Percentiles rank a stretch among this genome's conserved stretches.
These are phyloP conservation scores for Heterobasidion parviporum DNA, from an alignment of 1,284 basidiomycete species.

Conservation along the genomic window DNA sequence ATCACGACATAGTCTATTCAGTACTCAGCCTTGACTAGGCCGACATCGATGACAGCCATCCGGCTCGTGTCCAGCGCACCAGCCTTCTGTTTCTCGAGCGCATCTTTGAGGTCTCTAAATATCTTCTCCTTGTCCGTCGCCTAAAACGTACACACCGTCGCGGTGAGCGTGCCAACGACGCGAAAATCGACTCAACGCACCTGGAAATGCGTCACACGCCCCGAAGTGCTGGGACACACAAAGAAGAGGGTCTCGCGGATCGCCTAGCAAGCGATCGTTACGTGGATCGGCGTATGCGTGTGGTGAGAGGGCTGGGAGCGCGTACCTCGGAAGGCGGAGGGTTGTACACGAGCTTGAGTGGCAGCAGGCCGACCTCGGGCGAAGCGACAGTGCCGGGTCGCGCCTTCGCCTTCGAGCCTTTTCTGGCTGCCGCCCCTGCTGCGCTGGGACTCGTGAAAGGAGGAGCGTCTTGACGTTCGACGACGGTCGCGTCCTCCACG, in stretches of 20 bases:
- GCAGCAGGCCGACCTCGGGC: conserved; percentile 31
- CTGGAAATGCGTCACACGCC: conserved; percentile 53
- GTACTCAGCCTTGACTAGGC: too few relatives aligned
- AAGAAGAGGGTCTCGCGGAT: conserved; percentile 52
- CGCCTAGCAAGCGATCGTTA: background rate
- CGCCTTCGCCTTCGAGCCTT: background rate
- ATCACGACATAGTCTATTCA: too few relatives aligned
- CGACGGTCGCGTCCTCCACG: background rate
- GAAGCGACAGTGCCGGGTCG: too few relatives aligned
- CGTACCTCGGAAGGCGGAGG: conserved; percentile 6
- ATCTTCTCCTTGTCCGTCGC: conserved; percentile 8
- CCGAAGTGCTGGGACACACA: conserved; percentile 61
- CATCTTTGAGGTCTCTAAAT: conserved; percentile 15
- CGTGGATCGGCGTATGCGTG: background rate
- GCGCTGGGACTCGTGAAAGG: background rate
- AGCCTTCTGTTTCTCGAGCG: conserved; percentile 16
- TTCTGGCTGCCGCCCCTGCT: conserved; percentile 1
- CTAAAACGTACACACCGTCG: background rate
- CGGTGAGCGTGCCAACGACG: background rate
- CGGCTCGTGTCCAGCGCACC: conserved; percentile 16
- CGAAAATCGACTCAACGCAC: conserved; percentile 20
- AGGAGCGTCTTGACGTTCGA: background rate
- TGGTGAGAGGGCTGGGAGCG: background rate
- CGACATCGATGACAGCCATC: conserved; percentile 7
- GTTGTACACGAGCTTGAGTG: conserved; percentile 37